Conservation (phyloP, 352 stramenopile species). For the Globisporangium cystogenes region DNA sequence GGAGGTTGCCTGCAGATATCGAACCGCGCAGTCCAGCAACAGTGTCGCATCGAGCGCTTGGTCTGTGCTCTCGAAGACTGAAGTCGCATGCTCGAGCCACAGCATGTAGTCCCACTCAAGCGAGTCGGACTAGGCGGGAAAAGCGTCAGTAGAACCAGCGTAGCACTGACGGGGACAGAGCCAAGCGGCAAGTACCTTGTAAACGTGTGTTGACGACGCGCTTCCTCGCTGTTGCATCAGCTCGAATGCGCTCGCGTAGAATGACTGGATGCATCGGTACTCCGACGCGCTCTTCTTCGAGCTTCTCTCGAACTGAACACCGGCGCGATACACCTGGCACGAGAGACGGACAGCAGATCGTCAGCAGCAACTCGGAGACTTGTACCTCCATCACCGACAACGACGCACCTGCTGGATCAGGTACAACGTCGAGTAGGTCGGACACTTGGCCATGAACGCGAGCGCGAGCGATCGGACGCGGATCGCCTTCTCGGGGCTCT, state of each 20-base stretch:
- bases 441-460: constrained; percentile 60
- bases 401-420: constrained; percentile 51
- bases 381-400: too few relatives aligned
- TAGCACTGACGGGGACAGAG: neutral
- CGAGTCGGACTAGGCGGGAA: constrained; percentile 23
- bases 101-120: constrained; percentile 50
- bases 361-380: neutral
- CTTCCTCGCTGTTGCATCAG: constrained; percentile 6
- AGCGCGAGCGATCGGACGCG: constrained; percentile 40
- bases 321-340: constrained; percentile 48
- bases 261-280: constrained; percentile 22
- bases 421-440: constrained; percentile 52
- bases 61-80: constrained; percentile 31
- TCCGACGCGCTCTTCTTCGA: constrained; percentile 23
- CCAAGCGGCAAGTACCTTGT: constrained; percentile 1
- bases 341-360: neutral
- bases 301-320: constrained; percentile 51
- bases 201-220: neutral
- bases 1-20: constrained; percentile 23
- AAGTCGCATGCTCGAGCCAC: constrained; percentile 59
- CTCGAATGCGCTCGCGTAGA: constrained; percentile 31
- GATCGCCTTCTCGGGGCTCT: constrained; percentile 20
- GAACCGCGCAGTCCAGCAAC: constrained; percentile 28
- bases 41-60: constrained; percentile 24
- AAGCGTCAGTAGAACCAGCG: neutral